Evolutionary conservation across 2,329 filamentous ascomycete species (phyloP), one percentile per base, ranked within the genome.

Genomic region (Huntiella moniliformis): DNA sequence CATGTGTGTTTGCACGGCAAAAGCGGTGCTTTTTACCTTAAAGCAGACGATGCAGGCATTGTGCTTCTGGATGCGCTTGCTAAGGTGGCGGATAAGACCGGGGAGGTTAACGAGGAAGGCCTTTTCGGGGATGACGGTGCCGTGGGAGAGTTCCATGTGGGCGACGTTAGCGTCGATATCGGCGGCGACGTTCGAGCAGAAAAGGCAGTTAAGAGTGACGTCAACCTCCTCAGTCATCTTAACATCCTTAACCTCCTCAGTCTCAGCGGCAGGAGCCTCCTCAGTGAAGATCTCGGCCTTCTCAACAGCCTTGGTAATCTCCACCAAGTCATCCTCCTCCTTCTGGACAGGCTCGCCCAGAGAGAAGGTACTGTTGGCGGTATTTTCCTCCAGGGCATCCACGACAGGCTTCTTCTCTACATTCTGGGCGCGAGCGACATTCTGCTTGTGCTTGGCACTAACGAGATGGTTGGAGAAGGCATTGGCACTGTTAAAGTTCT

Each of bases 401-500:
- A 77, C 78, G 13, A 42, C 35, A 7, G 43, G 12, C 10, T 44
- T 13, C 7, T 32, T 18, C 12, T 28, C 33, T 13, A 47, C 74
- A 67, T 38, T 33, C 10, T 44, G 42, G 35, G 39, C 39, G 17
- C 36, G 44, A 8, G 35, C 35, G 8, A 41, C 36, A 47, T 62
- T 63, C 32, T 55, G 52, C 62, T 78, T 84, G 63, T 98, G 91
- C 62, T 94, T 94, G 54, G 84, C 79, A 64, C 87, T 95, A 49
- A 77, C 78, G 47, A 96, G 61, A 58, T 98, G 91, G 63, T 96
- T 98, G 58, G 79, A 77, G 62, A 82, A 96, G 32, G 91, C 88
- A 64, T 95, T 95, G 58, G 95, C 84, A 63, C 87, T 96, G 67
- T 80, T 96, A 62, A 93, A 98, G 11, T 82, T 86, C 67, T 93